Percentiles rank a stretch among this genome's conserved stretches.
phyloP scores from a whole-genome alignment of 2,329 filamentous ascomycete genomes.

The Venturia oleaginea region DNA sequence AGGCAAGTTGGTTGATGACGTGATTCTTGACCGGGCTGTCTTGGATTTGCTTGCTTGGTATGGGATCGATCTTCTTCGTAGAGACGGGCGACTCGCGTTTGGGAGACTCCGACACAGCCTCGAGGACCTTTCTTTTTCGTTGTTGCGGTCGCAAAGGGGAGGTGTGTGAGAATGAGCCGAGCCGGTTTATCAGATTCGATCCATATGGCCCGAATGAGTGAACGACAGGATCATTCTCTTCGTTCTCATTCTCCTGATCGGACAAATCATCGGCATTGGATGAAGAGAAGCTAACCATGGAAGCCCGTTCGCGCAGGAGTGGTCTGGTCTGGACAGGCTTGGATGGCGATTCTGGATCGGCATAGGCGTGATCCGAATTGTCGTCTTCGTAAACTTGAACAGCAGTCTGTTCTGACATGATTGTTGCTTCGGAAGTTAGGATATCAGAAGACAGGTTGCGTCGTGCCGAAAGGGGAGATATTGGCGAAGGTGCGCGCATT shows the following conservation, averaged over 20 bases:
- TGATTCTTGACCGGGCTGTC: constrained; percentile 62
- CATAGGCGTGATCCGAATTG: constrained; percentile 23
- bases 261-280: constrained; percentile 8
- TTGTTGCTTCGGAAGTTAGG: not conserved
- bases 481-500: constrained; percentile 62
- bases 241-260: constrained; percentile 12
- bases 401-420: constrained; percentile 20
- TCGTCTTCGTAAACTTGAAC: constrained; percentile 32
- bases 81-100: constrained; percentile 16
- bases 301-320: constrained; percentile 11
- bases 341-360: constrained; percentile 10
- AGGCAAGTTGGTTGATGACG: constrained; percentile 89
- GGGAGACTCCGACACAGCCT: constrained; percentile 24
- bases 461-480: constrained; percentile 58
- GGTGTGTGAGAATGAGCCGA: constrained; percentile 64
- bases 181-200: constrained; percentile 70
- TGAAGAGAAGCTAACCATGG: constrained; percentile 17
- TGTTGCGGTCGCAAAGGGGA: constrained; percentile 45
- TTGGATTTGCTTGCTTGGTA: constrained; percentile 23
- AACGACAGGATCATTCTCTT: constrained; percentile 68
- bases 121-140: constrained; percentile 19
- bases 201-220: constrained; percentile 90
- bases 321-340: constrained; percentile 18
- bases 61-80: constrained; percentile 14
- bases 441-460: not conserved